These are phyloP conservation scores for Trichophyton verrucosum DNA, from an alignment of 2,329 filamentous ascomycete genomes.

Conservation along the genomic window DNA sequence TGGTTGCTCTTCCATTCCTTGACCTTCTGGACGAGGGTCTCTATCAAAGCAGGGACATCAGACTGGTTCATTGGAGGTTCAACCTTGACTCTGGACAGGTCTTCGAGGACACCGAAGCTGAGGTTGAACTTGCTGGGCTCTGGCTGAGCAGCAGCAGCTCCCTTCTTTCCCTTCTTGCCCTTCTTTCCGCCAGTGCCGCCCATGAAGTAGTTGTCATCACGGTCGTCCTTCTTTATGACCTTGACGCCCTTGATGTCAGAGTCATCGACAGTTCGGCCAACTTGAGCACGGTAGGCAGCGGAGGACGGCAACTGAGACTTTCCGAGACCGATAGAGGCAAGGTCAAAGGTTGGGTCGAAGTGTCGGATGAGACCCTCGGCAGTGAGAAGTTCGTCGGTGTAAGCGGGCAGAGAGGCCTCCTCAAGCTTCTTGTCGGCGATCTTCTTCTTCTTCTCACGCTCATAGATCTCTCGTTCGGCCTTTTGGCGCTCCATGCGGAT, in stretches of 20 bases:
- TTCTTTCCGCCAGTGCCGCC: slow-evolving; percentile 67
- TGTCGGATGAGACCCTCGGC: slow-evolving; percentile 79
- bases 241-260: slow-evolving; percentile 74
- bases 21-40: slow-evolving; percentile 89
- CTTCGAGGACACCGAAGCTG: slow-evolving; percentile 82
- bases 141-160: slow-evolving; percentile 37
- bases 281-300: slow-evolving; percentile 64
- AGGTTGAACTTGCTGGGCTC: slow-evolving; percentile 59
- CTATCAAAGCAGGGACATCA: slow-evolving; percentile 64
- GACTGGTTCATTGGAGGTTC: slow-evolving; percentile 76
- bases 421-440: slow-evolving; percentile 43
- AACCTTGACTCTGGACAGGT: slow-evolving; percentile 70
- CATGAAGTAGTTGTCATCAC: slow-evolving; percentile 73
- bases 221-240: slow-evolving; percentile 73
- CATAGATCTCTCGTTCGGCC: slow-evolving; percentile 55
- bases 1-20: slow-evolving; percentile 86
- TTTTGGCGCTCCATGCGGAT: slow-evolving; percentile 64
- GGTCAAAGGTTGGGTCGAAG: slow-evolving; percentile 75
- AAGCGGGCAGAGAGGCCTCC: slow-evolving; percentile 58
- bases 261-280: slow-evolving; percentile 72
- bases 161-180: slow-evolving; percentile 73
- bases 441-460: slow-evolving; percentile 39
- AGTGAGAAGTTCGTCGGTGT: slow-evolving; percentile 80
- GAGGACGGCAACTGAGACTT: slow-evolving; percentile 37
- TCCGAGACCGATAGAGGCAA: slow-evolving; percentile 44